Base-by-base conservation (phyloP, 768 basidiomycete genomes). In the Auricularia heimuer region DNA sequence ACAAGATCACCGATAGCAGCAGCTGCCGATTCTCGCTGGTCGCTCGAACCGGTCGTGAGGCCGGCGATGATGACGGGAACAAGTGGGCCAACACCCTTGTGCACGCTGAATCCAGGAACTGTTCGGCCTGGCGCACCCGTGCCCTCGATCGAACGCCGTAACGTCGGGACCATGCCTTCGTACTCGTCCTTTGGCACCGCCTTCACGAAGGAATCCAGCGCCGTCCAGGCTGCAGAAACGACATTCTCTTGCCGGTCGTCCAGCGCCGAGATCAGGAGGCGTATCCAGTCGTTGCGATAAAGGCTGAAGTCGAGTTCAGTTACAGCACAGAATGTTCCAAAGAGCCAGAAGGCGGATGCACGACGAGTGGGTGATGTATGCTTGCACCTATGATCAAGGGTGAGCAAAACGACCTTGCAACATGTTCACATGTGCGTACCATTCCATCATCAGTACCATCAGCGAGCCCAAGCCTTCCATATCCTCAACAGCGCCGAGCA, bases 1-100 rank as follows among this genome's bases (percentile, higher is more conserved):
- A 98, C 92, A 44, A 99, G 84, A 69, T 98, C 96, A n/a, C 92
- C 90, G 66, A 98, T 95, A 35, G 92, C 94, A 70, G 93, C 93
- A 0, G 96, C 94, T 0, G 96, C 95, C 69, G 96, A 89, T 75
- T 98, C 97, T 69, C 92, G 82, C 71, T 94, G 93, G 66, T 98
- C 95, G 75, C 95, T 95, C 74, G 85, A 98, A 42, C 96, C 96
- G 3, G 88, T 90, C 0, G 94, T 93, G 42, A 98, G 88, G 69
- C 96, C 96, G 3, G 92, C 90, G 54, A 96, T 88, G 73, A 95
- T 85, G 70, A 95, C 86, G 1, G 92, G 92, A 0, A 97, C 89
- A 4, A 87, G 80, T 0, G 94, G 88, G 24, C 90, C 82, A 29
- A 94, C 80, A 66, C 94, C 94, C 74, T 94, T 95, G 4, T 78